Percentiles rank a stretch among this genome's conserved stretches.
phyloP scores from a whole-genome alignment of 1,139 yeast species.

The Casaregolazyma lundiana region DNA sequence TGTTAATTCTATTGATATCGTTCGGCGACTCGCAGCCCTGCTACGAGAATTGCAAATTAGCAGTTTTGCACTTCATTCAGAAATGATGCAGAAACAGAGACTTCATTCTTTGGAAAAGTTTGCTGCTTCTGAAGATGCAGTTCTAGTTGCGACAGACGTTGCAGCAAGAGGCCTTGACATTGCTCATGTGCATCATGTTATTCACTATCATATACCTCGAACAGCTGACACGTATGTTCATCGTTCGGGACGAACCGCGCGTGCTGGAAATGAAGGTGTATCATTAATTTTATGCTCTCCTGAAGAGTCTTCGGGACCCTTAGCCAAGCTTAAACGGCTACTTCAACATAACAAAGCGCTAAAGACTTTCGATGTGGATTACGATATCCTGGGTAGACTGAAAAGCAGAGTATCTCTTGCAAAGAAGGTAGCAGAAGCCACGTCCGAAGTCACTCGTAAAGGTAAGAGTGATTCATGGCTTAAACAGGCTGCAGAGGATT shows the following conservation, averaged over 20 bases:
- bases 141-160: slow-evolving; percentile 90
- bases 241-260: slow-evolving; percentile 96
- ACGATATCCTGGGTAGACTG: slow-evolving; percentile 64
- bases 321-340: slow-evolving; percentile 66
- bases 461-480: slow-evolving; percentile 79
- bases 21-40: slow-evolving; percentile 75
- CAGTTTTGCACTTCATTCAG: slow-evolving; percentile 81
- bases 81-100: slow-evolving; percentile 93
- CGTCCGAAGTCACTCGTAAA: slow-evolving; percentile 53
- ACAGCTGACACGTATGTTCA: slow-evolving; percentile 93
- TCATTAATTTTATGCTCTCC: slow-evolving; percentile 91
- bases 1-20: slow-evolving; percentile 92
- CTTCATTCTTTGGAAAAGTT: slow-evolving; percentile 71
- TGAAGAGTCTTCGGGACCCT: slow-evolving; percentile 82
- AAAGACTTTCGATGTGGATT: slow-evolving; percentile 70
- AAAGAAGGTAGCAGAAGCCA: slow-evolving; percentile 67
- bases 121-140: slow-evolving; percentile 46
- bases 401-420: slow-evolving; percentile 67
- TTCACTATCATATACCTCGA: slow-evolving; percentile 92
- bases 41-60: slow-evolving; percentile 66
- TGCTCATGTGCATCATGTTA: slow-evolving; percentile 85
- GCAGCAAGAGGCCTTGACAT: slow-evolving; percentile 99
- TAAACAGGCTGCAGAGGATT: slow-evolving; percentile 85
- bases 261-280: slow-evolving; percentile 93
- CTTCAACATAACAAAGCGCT: slow-evolving; percentile 45